A percentile compares a stretch with the other conserved stretches of the same genome.
These are phyloP conservation scores for Starmerella davenportii DNA, from an alignment of 805 yeast species.

Conservation along the genomic window DNA sequence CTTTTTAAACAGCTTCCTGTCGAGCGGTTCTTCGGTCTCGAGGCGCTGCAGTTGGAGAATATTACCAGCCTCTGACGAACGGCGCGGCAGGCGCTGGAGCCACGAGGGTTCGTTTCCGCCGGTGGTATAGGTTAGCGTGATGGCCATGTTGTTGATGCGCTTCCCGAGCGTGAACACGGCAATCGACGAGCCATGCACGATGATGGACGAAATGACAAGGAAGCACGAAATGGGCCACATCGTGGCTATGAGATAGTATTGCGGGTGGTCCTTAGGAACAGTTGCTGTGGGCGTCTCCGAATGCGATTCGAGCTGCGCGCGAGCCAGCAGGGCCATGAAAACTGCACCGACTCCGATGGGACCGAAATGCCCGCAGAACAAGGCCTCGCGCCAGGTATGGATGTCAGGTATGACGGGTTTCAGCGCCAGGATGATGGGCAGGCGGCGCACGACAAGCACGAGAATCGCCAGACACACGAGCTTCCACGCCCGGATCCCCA, in stretches of 20 bases:
- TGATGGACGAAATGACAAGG: constrained; percentile 59
- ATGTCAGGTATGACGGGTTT: constrained; percentile 75
- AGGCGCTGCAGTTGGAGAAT: constrained; percentile 68
- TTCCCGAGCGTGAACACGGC: constrained; percentile 65
- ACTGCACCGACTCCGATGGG: constrained; percentile 93
- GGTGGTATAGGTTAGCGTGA: constrained; percentile 65
- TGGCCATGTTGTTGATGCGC: constrained; percentile 76
- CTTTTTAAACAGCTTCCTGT: constrained; percentile 1
- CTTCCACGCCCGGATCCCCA: constrained; percentile 67
- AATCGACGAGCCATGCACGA: constrained; percentile 83
- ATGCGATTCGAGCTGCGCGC: constrained; percentile 46
- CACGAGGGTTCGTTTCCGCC: constrained; percentile 49
- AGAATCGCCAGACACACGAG: constrained; percentile 57
- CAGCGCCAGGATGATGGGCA: constrained; percentile 61
- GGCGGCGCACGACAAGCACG: constrained; percentile 54
- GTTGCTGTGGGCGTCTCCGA: constrained; percentile 39
- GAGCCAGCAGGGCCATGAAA: constrained; percentile 64
- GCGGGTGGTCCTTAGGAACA: constrained; percentile 32
- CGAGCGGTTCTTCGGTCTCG: constrained; percentile 39
- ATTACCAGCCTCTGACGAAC: constrained; percentile 42
- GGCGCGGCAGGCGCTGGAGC: constrained; percentile 64
- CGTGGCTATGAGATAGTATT: constrained; percentile 40
- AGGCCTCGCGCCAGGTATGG: constrained; percentile 81
- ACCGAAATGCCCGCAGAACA: constrained; percentile 89
- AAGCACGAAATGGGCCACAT: constrained; percentile 78